These are phyloP conservation scores for Candolleomyces efflorescens DNA, from an alignment of 768 basidiomycete species.

Conservation along the genomic window DNA sequence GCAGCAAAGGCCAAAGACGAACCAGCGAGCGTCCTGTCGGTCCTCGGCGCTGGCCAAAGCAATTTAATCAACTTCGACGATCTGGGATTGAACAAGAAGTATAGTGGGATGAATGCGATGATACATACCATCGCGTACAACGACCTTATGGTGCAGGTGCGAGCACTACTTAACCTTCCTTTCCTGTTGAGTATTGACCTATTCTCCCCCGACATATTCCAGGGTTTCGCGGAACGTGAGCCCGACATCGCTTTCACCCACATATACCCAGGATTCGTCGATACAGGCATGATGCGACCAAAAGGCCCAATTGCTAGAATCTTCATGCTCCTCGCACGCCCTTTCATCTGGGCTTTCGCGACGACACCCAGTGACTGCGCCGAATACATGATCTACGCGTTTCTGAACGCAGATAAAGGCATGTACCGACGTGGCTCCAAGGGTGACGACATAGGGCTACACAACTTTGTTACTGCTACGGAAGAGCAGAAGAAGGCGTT, in stretches of 20 bases:
- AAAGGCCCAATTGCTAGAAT: conserved; percentile 3
- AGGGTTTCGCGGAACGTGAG: conserved; percentile 30
- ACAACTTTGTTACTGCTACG: background rate
- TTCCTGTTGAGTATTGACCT: background rate
- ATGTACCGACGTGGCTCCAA: conserved; percentile 6
- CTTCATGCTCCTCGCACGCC: background rate
- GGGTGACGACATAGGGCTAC: conserved; percentile 7
- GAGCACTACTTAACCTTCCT: background rate
- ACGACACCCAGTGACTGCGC: conserved; percentile 14
- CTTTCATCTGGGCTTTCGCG: background rate
- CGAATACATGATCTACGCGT: conserved; percentile 21
- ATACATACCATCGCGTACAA: conserved; percentile 26
- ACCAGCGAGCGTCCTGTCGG: conserved; percentile 45
- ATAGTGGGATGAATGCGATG: conserved; percentile 19
- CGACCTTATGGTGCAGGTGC: conserved; percentile 33
- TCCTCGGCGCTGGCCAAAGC: conserved; percentile 33
- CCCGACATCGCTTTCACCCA: conserved; percentile 37
- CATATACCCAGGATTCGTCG: conserved; percentile 33
- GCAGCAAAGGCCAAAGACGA: conserved; percentile 42
- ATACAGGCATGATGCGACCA: conserved; percentile 14
- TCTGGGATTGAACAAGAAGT: conserved; percentile 37
- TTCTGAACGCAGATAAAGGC: conserved; percentile 14
- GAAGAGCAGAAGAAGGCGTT: background rate
- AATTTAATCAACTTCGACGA: conserved; percentile 41
- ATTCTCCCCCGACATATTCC: conserved; percentile 1